Evolutionary conservation across 1,139 yeast genomes (phyloP).

Genomic region (Arxiozyma heterogenica): DNA sequence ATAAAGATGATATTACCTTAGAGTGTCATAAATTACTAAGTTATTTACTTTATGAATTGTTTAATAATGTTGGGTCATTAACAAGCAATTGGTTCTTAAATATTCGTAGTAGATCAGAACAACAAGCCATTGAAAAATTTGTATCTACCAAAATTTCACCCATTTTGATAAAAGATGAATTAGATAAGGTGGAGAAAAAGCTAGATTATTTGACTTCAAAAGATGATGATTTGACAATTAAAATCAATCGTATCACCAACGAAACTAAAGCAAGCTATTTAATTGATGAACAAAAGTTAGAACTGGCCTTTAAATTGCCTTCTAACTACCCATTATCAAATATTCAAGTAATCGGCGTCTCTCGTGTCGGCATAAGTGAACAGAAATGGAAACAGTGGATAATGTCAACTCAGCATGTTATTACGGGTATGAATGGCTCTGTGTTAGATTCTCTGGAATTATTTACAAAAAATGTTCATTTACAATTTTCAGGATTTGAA

Average conservation of each 20-base stretch:
- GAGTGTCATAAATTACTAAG: slow-evolving; percentile 39
- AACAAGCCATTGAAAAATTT: slow-evolving; percentile 51
- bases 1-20: slow-evolving; percentile 21
- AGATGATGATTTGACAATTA: slow-evolving; percentile 54
- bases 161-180: slow-evolving; percentile 47
- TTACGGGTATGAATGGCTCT: slow-evolving; percentile 65
- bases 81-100: slow-evolving; percentile 67
- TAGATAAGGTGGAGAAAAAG: slow-evolving; percentile 43
- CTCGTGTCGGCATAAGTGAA: slow-evolving; percentile 82
- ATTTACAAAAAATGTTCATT: slow-evolving; percentile 67
- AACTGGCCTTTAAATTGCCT: slow-evolving; percentile 67
- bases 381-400: slow-evolving; percentile 95
- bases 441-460: slow-evolving; percentile 74
- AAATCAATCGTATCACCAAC: slow-evolving; percentile 50
- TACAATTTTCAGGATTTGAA: slow-evolving; percentile 86
- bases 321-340: slow-evolving; percentile 63
- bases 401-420: slow-evolving; percentile 75
- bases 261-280: slow-evolving; percentile 68
- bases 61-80: slow-evolving; percentile 55
- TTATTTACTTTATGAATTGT: slow-evolving; percentile 49
- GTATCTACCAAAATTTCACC: slow-evolving; percentile 59
- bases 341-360: slow-evolving; percentile 66
- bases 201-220: slow-evolving; percentile 33
- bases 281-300: slow-evolving; percentile 61
- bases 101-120: slow-evolving; percentile 34